Evolutionary conservation across 768 basidiomycete species (phyloP).

Genomic region (Candolleomyces aberdarensis): DNA sequence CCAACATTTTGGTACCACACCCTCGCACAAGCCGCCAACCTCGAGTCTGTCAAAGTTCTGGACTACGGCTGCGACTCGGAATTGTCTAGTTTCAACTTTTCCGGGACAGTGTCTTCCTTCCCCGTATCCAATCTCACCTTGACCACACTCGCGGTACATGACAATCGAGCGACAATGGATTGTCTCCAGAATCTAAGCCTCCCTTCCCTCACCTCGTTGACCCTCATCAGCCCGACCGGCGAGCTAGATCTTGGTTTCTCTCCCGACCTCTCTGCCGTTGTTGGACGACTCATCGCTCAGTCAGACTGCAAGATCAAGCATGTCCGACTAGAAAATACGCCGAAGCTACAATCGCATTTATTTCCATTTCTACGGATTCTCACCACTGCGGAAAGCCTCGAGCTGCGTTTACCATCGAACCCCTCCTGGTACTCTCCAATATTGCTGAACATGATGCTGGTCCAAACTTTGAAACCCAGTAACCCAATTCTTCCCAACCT

Average conservation of each 20-base stretch:
- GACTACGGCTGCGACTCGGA: not conserved
- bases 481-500: too few species aligned
- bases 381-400: not conserved
- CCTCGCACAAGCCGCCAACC: not conserved
- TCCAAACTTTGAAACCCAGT: too few species aligned
- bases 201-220: not conserved
- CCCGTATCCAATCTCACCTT: not conserved
- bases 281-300: not conserved
- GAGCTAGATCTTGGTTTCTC: not conserved
- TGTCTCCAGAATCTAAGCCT: not conserved
- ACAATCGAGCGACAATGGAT: not conserved
- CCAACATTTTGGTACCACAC: not conserved
- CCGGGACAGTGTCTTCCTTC: not conserved
- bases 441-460: too few species aligned
- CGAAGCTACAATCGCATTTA: not conserved
- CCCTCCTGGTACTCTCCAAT: too few species aligned
- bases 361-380: not conserved
- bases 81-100: not conserved
- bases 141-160: not conserved
- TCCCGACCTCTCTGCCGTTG: not conserved
- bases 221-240: not conserved
- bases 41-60: not conserved
- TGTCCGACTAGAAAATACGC: not conserved
- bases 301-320: not conserved
- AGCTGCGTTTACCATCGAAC: too few species aligned